Base-by-base conservation (phyloP, 768 basidiomycete species). In the Mycena alexandri region DNA sequence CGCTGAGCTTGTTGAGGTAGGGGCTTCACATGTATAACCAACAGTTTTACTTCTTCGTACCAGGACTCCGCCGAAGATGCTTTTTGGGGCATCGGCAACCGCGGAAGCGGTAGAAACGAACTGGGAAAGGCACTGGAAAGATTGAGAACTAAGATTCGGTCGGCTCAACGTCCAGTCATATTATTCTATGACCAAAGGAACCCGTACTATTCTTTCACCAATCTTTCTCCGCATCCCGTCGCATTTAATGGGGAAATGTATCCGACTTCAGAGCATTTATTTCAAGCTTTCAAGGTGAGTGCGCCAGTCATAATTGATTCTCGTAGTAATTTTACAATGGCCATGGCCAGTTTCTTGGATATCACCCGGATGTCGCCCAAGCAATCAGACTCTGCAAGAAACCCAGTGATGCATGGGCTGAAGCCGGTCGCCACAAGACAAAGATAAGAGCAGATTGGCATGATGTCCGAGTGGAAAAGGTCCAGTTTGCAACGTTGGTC, bases 201-300 rank as follows among this genome's bases (percentile, higher is more conserved):
- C 48, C 88, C 89, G 13, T 81, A 90, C 74, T 90, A 91, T 66
- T 89, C 87, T 10, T 91, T 91, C 73, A 90, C 90, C 51, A 91
- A 91, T 76, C 91, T 91, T 75, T 91, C 91, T 17, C 76, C 86
- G 0, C 90, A 92, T 75, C 81, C 86, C 46, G 85, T 93, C 14
- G 71, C 79, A 12, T 89, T 90, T 74, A 82, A 86, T 33, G 87
- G 87, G 34, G 88, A 87, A 73, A 80, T 77, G 61, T 93, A 92
- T 72, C 89, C 90, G 1, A 93, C 91, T 1, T 89, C 89, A 71
- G 91, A 92, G 73, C 91, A 93, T 75, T 83, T 92, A 6, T 92
- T 91, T 72, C 91, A 92, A 69, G 88, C 91, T 3, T 85, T 91
- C 78, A 92, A 91, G 76, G 89, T 88, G 60, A 29, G 46, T 50